Conservation (phyloP, 1,284 basidiomycete genomes). For the Leccinum fallax region DNA sequence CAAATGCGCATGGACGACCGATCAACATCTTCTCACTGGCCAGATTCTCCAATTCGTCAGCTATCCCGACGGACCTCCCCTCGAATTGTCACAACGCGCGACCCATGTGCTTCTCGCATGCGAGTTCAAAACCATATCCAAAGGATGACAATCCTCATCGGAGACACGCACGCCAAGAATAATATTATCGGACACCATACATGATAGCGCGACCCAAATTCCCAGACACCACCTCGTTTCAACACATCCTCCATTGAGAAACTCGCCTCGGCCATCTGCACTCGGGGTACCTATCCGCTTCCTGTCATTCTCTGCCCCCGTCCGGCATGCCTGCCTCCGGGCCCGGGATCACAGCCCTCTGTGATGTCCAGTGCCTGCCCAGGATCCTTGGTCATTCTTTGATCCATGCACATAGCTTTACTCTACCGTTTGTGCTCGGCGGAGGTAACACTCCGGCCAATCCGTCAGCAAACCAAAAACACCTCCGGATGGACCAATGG, state of each 20-base stretch:
- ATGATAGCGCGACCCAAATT: not conserved
- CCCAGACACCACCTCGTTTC: slow-evolving; percentile 3
- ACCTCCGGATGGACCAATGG: slow-evolving; percentile 1
- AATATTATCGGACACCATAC: not conserved
- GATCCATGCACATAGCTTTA: not conserved
- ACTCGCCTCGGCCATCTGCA: not conserved
- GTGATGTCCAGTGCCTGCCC: slow-evolving; percentile 3
- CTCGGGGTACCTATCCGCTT: not conserved
- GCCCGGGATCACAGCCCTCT: slow-evolving; percentile 10
- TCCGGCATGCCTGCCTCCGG: slow-evolving; percentile 8
- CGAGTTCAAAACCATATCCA: slow-evolving; percentile 18
- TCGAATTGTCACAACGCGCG: not conserved
- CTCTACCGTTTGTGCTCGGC: slow-evolving; percentile 2
- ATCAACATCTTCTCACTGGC: slow-evolving; percentile 5
- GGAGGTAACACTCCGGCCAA: not conserved
- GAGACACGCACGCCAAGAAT: slow-evolving; percentile 1
- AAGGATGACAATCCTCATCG: slow-evolving; percentile 6
- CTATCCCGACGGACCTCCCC: slow-evolving; percentile 5
- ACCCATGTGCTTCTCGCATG: slow-evolving; percentile 11
- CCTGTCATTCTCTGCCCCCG: not conserved
- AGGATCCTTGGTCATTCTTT: not conserved
- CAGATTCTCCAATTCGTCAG: not conserved
- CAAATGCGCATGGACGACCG: not conserved
- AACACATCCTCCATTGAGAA: not conserved
- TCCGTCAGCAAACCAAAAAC: not conserved